Conservation (phyloP, 768 basidiomycete genomes). For the Trametes villosa region DNA sequence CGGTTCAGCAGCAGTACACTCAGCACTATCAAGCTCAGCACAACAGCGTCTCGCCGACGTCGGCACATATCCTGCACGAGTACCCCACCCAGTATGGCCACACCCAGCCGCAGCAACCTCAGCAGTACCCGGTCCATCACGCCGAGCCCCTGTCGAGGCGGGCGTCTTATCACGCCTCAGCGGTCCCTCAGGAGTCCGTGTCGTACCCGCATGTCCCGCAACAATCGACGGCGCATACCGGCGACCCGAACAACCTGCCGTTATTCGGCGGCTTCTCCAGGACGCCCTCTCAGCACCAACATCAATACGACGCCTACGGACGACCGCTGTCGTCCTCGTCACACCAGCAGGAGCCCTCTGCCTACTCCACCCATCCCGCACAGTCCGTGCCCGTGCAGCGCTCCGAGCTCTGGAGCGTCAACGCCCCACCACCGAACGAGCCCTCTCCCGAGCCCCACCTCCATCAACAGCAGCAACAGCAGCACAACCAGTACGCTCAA, state of each 20-base stretch:
- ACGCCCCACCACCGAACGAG: background rate
- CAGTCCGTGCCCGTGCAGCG: conserved; percentile 8
- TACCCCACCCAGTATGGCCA: conserved; percentile 10
- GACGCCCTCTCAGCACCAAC: background rate
- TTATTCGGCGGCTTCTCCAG: conserved; percentile 5
- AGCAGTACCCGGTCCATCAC: background rate
- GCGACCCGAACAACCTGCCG: background rate
- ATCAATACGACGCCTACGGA: conserved; percentile 4
- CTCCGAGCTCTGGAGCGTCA: conserved; percentile 13
- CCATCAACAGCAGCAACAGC: background rate
- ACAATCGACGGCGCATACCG: background rate
- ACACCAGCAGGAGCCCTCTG: background rate
- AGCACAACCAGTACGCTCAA: background rate
- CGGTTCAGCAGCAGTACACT: background rate
- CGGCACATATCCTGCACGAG: background rate
- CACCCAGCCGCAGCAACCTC: background rate
- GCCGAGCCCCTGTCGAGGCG: background rate
- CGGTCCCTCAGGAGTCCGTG: background rate
- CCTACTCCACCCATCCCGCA: conserved; percentile 6
- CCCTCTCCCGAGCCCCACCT: background rate
- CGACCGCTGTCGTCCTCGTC: background rate
- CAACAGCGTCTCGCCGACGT: background rate
- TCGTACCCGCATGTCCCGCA: background rate
- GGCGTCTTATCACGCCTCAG: conserved; percentile 1
- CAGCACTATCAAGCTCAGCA: conserved; percentile 1